phyloP scores from a whole-genome alignment of 768 basidiomycete species.

The Trichaptum fuscoviolaceum region DNA sequence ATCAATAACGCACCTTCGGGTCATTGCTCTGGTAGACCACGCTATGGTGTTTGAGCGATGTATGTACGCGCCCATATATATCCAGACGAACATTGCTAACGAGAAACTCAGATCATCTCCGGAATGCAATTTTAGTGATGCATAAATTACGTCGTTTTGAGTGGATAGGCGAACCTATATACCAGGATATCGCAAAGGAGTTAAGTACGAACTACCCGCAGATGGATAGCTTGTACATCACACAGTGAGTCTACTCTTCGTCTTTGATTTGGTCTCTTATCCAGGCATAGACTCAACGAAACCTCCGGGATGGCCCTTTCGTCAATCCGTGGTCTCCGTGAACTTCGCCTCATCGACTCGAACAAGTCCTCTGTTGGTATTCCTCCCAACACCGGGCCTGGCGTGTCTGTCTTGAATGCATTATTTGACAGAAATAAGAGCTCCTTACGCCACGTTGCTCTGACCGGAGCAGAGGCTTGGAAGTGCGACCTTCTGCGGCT shows the following conservation, averaged over 20 bases:
- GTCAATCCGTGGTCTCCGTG: not conserved
- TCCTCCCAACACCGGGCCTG: not conserved
- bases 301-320: not conserved
- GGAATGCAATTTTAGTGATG: not conserved
- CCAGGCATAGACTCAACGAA: not conserved
- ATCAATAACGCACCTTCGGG: not conserved
- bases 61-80: not conserved
- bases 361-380: not conserved
- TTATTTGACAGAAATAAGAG: not conserved
- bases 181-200: not conserved
- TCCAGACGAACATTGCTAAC: not conserved
- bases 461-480: not conserved
- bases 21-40: not conserved
- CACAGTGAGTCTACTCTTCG: not conserved
- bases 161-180: not conserved
- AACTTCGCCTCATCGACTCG: not conserved
- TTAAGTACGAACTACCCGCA: not conserved
- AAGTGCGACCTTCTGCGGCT: not conserved
- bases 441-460: not conserved
- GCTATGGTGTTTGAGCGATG: not conserved
- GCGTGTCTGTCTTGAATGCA: not conserved
- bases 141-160: not conserved
- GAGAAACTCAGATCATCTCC: not conserved
- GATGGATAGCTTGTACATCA: not conserved
- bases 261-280: not conserved